These are phyloP conservation scores for Echinochloa phyllopogon DNA, from an alignment of 176 grass and related monocot genomes.

Conservation along the genomic window DNA sequence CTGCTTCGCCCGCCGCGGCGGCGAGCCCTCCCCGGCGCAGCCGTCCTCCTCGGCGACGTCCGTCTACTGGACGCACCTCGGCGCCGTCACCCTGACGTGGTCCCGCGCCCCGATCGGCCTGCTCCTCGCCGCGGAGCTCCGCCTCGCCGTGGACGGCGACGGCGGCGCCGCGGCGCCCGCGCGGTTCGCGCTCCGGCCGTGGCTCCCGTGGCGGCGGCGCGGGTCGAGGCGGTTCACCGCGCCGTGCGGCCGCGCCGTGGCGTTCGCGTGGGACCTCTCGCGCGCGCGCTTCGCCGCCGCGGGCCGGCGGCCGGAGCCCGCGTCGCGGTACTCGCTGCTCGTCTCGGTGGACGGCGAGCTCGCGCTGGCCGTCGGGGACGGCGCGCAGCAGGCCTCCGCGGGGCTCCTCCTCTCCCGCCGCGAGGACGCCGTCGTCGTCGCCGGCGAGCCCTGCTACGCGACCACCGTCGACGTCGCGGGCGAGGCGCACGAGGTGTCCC, in stretches of 20 bases:
- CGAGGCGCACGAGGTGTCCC: conserved; percentile 51
- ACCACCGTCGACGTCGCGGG: conserved; percentile 52
- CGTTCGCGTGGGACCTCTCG: conserved; percentile 69
- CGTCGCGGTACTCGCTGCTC: conserved; percentile 48
- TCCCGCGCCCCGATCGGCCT: conserved; percentile 50
- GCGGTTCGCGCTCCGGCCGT: conserved; percentile 49
- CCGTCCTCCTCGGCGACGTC: conserved; percentile 49
- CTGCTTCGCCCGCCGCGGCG: conserved; percentile 49
- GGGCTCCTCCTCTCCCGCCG: conserved; percentile 52
- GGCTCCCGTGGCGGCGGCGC: conserved; percentile 52
- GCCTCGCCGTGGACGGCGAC: conserved; percentile 6
- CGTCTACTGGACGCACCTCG: conserved; percentile 66
- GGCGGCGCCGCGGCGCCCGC: neutral
- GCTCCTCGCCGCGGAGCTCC: conserved; percentile 45
- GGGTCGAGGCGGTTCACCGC: conserved; percentile 29
- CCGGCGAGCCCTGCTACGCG: conserved; percentile 35
- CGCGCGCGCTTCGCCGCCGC: conserved; percentile 38
- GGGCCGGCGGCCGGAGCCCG: conserved; percentile 52
- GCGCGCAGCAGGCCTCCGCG: neutral
- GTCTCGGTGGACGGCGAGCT: conserved; percentile 64
- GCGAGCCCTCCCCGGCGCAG: conserved; percentile 10
- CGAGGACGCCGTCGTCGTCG: conserved; percentile 43
- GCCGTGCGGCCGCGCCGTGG: conserved; percentile 40
- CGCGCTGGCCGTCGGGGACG: conserved; percentile 59
- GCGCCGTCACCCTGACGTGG: conserved; percentile 49